A percentile compares a stretch with the other conserved stretches of the same genome.
phyloP scores from a whole-genome alignment of 176 grass and related monocot species.

The Oryza brachyantha region DNA sequence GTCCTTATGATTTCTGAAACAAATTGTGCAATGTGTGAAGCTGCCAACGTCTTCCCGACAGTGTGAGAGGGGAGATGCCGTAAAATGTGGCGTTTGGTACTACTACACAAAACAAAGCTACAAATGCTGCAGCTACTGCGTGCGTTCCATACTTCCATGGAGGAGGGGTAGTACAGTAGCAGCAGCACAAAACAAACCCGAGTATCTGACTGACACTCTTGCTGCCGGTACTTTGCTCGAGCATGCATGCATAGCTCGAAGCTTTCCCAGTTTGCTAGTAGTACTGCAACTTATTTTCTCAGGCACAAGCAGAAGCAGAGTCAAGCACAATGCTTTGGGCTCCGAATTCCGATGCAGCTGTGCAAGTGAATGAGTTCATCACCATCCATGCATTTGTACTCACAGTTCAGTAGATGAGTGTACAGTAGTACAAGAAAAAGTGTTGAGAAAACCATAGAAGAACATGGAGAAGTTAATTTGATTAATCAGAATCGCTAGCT shows the following conservation, averaged over 20 bases:
- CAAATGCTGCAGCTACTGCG: not conserved
- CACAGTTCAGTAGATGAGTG: too few relatives aligned
- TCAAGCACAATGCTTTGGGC: not conserved
- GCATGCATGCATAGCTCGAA: not conserved
- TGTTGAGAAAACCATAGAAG: not conserved
- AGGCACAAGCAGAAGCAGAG: too few relatives aligned
- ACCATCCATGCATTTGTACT: not conserved
- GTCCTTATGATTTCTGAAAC: too few relatives aligned
- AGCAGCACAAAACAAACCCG: not conserved
- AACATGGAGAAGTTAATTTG: not conserved
- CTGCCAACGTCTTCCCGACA: not conserved
- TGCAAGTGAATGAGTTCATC: not conserved
- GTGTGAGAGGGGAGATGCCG: not conserved
- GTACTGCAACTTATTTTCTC: not conserved
- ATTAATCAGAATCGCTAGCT: not conserved
- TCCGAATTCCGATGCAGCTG: slow-evolving; percentile 7
- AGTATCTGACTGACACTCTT: not conserved
- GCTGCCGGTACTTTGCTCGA: not conserved
- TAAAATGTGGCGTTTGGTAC: too few relatives aligned
- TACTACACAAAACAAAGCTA: not conserved
- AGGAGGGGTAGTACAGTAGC: too few relatives aligned
- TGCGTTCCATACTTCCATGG: not conserved
- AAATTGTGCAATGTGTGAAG: too few relatives aligned
- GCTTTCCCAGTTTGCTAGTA: not conserved
- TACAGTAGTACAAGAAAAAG: not conserved